Percentiles rank a stretch among this genome's conserved stretches.
These are phyloP conservation scores for Cucurbita pepo DNA, from an alignment of 306 rosid genomes.

Conservation along the genomic window DNA sequence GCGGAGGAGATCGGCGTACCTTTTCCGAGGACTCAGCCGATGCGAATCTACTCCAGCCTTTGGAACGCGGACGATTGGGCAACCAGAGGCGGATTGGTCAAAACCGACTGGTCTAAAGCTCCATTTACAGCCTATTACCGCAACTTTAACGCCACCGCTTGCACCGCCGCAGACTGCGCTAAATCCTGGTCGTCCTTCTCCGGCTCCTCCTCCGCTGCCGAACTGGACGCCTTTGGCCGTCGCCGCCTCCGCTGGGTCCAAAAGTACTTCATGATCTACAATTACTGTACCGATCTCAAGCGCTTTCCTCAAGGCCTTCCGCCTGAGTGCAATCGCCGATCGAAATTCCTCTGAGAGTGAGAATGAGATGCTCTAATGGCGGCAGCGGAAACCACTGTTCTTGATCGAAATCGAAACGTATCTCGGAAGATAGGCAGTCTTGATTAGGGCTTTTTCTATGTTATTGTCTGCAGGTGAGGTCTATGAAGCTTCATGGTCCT, in stretches of 20 bases:
- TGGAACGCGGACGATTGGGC: constrained; percentile 30
- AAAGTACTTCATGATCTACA: constrained; percentile 74
- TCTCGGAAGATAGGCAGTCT: too few relatives aligned
- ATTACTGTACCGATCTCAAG: constrained; percentile 58
- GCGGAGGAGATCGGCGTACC: constrained; percentile 50
- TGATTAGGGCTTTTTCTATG: background rate
- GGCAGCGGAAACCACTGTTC: background rate
- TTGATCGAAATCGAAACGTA: background rate
- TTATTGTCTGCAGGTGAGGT: background rate
- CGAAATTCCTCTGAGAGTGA: background rate
- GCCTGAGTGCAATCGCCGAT: constrained; percentile 30
- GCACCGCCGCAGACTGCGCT: background rate
- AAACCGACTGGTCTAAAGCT: constrained; percentile 73
- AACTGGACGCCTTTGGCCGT: constrained; percentile 50
- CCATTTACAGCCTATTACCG: constrained; percentile 79
- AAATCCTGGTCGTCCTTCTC: background rate
- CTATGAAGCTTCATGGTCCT: background rate
- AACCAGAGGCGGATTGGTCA: constrained; percentile 71
- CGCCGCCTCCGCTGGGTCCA: constrained; percentile 81
- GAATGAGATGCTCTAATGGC: background rate
- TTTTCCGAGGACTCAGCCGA: constrained; percentile 60
- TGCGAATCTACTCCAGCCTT: constrained; percentile 59
- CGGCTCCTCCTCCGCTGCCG: constrained; percentile 5
- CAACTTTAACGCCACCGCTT: constrained; percentile 33
- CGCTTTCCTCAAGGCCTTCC: constrained; percentile 67